phyloP scores from a whole-genome alignment of 805 yeast genomes.

The Candida maesae region DNA sequence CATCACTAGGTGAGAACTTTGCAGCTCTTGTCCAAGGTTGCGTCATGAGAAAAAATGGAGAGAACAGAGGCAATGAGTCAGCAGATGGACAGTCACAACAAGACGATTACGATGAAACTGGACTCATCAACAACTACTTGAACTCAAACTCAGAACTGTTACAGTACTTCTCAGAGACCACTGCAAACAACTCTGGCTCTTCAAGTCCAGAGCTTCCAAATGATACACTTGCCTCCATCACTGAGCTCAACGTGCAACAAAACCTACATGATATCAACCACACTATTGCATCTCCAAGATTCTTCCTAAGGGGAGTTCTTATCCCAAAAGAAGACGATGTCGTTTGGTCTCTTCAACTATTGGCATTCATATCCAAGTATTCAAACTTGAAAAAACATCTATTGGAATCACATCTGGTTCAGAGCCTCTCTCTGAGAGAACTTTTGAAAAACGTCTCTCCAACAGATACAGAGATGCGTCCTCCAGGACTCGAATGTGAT shows the following conservation, averaged over 20 bases:
- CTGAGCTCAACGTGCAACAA: slow-evolving; percentile 10
- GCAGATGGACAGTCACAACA: background rate
- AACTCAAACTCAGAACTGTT: slow-evolving; percentile 11
- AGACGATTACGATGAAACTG: slow-evolving; percentile 9
- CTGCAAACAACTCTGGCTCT: background rate
- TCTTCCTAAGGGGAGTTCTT: slow-evolving; percentile 64
- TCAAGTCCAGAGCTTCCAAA: slow-evolving; percentile 1
- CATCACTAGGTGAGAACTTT: slow-evolving; percentile 16
- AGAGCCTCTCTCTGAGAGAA: slow-evolving; percentile 56
- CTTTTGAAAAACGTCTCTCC: slow-evolving; percentile 13
- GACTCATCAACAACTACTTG: slow-evolving; percentile 5
- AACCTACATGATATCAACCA: slow-evolving; percentile 22
- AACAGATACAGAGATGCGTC: slow-evolving; percentile 27
- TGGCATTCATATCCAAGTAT: slow-evolving; percentile 92
- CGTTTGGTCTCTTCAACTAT: slow-evolving; percentile 84
- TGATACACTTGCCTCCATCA: slow-evolving; percentile 6
- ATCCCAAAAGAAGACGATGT: slow-evolving; percentile 92
- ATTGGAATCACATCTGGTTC: slow-evolving; percentile 72
- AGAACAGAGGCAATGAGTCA: background rate
- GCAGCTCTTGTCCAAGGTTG: slow-evolving; percentile 13
- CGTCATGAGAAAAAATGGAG: slow-evolving; percentile 5
- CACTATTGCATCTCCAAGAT: slow-evolving; percentile 43
- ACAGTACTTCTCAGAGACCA: slow-evolving; percentile 5
- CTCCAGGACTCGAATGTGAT: slow-evolving; percentile 23
- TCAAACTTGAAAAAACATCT: slow-evolving; percentile 70